Evolutionary conservation across 805 yeast species (phyloP), one percentile per base, ranked within the genome.

Genomic region (Jamesozyma jinghongensis): DNA sequence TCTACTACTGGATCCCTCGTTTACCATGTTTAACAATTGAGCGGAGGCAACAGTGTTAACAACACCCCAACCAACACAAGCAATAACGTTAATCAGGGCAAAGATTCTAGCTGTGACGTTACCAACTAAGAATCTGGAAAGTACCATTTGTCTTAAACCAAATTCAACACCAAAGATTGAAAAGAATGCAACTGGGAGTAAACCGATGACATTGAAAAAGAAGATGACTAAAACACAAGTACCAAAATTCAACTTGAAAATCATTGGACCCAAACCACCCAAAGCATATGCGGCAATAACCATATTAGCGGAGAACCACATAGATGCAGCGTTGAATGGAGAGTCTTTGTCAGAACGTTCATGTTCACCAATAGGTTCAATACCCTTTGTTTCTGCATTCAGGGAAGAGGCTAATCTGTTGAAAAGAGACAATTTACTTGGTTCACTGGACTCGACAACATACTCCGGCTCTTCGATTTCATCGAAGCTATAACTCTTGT

Each of bases 61-160:
- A 13, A 94, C 85, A 62, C 92, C 83, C 96, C 96, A 87, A 52
- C 97, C 95, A 42, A 87, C 75, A 73, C 95, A 85, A 22, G 94
- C 87, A 50, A 88, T 61, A 54, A 79, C 75, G 57, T 86, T 86
- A 57, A 88, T 69, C 32, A 80, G 58, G 5, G 94, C 80, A 56
- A 85, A 81, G 43, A 87, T 70, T 60, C 94, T 74, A 66, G 82
- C 79, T 37, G 81, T 80, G 19, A 68, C 56, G 60, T 80, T 77
- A 45, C 97, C 97, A 46, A 81, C 71, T 52, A 86, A 71, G 62
- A 71, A 87, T 51, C 88, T 73, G 14, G 94, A 77, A 40, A 87
- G 55, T 32, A 84, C 70, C 84, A 86, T 82, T 63, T 87, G 95
- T 65, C 97, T 79, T 46, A 87, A 69, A 52, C 96, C 97, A 44